Evolutionary conservation across 2,329 filamentous ascomycete species (phyloP), one percentile per base, ranked within the genome.

Genomic region (Graphilbum ipis-grandicollis): DNA sequence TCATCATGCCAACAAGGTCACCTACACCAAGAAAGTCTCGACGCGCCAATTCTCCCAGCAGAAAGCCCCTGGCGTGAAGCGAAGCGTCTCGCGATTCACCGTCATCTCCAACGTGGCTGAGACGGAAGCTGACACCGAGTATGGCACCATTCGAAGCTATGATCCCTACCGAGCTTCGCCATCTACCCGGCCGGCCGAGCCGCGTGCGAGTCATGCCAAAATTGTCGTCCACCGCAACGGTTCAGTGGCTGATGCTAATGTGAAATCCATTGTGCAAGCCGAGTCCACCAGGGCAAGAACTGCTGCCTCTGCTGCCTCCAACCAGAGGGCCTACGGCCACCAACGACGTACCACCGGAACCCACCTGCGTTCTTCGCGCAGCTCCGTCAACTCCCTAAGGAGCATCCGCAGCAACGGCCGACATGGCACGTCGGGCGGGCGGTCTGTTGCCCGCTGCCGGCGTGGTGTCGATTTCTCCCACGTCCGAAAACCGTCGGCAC

Each of bases 91-190:
- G 5, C 63, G 65, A 15, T 78, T 78, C 48, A 78, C 73, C 0
- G 71, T 78, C 35, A 74, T 78, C 35, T 76, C 72, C 10, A 74
- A 71, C 38, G 58, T 68, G 12, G 58, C 67, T n/a, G 65, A 68
- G 22, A 59, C 58, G 9, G 54, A 58, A 9, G 41, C 40, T 5
- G 44, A 44, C 9, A 46, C 44, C 2, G 65, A 68, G 8, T 47
- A 50, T 17, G 65, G 60, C 9, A 70, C 64, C 0, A 50, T 65
- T 10, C 53, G 69, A 43, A 90, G 79, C 54, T 93, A 93, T 47
- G 86, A 93, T 52, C 84, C 85, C 0, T 93, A 80, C 53, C 72
- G 81, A 48, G 73, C 79, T 5, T 84, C 79, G 3, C 65, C 68
- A 7, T 52, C 61, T 34, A 53, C 61, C 28, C 54, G 60, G 26